These are phyloP conservation scores for Fagus sylvatica DNA, from an alignment of 306 rosid genomes.

Conservation along the genomic window DNA sequence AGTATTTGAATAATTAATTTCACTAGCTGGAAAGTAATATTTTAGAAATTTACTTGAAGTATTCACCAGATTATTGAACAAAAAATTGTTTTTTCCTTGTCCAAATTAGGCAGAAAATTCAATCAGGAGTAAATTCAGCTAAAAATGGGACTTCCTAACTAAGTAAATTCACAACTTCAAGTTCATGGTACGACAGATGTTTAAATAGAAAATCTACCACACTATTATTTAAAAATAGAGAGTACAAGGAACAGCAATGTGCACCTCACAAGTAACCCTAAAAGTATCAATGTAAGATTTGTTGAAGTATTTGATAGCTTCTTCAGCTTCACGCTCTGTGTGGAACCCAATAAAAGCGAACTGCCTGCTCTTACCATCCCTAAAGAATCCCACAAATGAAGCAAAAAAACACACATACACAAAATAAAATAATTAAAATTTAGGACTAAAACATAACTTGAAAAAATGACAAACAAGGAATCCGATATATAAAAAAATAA, in stretches of 20 bases:
- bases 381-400: slow-evolving; percentile 18
- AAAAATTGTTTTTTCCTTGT: not conserved
- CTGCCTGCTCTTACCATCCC: slow-evolving; percentile 79
- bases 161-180: not conserved
- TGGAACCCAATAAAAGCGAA: slow-evolving; percentile 82
- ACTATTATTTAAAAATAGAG: not conserved
- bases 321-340: slow-evolving; percentile 61
- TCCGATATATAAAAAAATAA: not conserved
- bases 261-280: slow-evolving; percentile 74
- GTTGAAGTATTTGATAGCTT: slow-evolving; percentile 71
- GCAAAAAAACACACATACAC: not conserved
- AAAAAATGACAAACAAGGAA: not conserved
- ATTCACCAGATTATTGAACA: too few relatives aligned
- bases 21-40: too few relatives aligned
- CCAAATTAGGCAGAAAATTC: not conserved
- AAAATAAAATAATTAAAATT: too few relatives aligned
- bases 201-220: not conserved
- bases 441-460: not conserved
- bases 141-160: not conserved
- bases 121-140: not conserved
- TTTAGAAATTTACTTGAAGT: too few relatives aligned
- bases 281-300: slow-evolving; percentile 54
- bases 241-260: slow-evolving; percentile 8
- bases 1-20: too few relatives aligned
- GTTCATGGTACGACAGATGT: not conserved